These are phyloP conservation scores for Malus hybrid DNA, from an alignment of 331 rosid genomes.

Conservation along the genomic window DNA sequence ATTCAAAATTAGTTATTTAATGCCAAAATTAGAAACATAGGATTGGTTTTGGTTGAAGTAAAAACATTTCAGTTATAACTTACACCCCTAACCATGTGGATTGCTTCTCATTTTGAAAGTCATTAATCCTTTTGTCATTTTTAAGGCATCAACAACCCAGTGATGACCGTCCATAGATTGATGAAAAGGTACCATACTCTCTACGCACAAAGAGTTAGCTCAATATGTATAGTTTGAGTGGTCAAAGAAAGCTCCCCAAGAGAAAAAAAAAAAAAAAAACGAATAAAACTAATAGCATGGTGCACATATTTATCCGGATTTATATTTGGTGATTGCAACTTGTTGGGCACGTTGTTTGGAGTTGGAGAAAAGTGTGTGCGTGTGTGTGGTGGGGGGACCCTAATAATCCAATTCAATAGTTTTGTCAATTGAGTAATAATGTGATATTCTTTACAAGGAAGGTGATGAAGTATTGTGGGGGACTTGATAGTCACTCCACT, in stretches of 20 bases:
- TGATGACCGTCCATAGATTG: no score
- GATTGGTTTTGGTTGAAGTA: no score
- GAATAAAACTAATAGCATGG: not conserved
- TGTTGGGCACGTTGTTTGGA: not conserved
- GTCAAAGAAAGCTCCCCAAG: not conserved
- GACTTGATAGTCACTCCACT: slow-evolving; percentile 35
- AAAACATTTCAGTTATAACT: not conserved
- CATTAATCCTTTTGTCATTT: no score
- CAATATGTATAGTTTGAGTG: not conserved
- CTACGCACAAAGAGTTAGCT: not conserved
- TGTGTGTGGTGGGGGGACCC: not conserved
- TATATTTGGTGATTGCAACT: not conserved
- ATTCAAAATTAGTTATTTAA: not conserved
- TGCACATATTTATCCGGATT: not conserved
- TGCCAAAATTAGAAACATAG: not conserved
- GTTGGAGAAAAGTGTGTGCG: not conserved
- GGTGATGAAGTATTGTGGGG: not conserved
- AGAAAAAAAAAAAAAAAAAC: not conserved
- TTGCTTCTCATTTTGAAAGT: not conserved
- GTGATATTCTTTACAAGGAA: no score
- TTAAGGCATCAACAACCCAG: no score
- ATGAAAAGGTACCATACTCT: not conserved
- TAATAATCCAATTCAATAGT: not conserved
- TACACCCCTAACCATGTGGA: not conserved
- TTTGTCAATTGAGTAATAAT: not conserved